Base-by-base conservation (phyloP, 2,329 filamentous ascomycete species). In the Microdochium bolleyi region DNA sequence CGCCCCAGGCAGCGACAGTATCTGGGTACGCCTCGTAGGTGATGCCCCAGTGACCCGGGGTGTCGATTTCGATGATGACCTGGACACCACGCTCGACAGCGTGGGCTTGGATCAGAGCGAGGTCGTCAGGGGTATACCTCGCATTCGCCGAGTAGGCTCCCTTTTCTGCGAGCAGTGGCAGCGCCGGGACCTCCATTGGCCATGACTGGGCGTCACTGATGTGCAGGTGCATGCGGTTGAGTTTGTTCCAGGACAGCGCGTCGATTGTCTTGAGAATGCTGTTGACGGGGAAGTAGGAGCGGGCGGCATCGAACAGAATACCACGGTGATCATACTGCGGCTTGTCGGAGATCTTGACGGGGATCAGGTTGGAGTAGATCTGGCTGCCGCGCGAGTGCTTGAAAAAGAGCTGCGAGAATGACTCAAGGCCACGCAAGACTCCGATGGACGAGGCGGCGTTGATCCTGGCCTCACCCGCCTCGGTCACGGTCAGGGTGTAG, bases 121-220 rank as follows among this genome's bases (percentile, higher is more conserved):
- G 73, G 56, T 91, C 84, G 1, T 71, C 68, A 0, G 84, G 76
- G 1, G 78, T 82, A 72, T 94, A 95, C 0, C 82, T 80, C 51
- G 88, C 73, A 48, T 79, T 80, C 19, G 77, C 73, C 24, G 77
- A 75, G 64, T 95, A 95, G 1, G 89, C 85, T 34, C 89, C 90
- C 65, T 89, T 85, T 51, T 75, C 69, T 2, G 89, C 77, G 2
- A 95, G 74, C 54, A 85, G 79, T 3, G 90, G 87, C 56, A 95
- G 70, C 2, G 86, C 70, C 1, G 88, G 87, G 50, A 95, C 85
- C 59, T 90, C 88, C 24, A 95, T 74, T 0, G 90, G 90, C 87
- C 89, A 95, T 3, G 88, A 88, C 68, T 95, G 89, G 16, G 86
- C 84, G 67, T 95, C 89, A 3, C 88, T 94, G 53, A 86, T 77